A percentile compares a stretch with the other conserved stretches of the same genome.
Conservation (phyloP, 2,329 filamentous ascomycete species). For the Paecilomyces fulvus region DNA sequence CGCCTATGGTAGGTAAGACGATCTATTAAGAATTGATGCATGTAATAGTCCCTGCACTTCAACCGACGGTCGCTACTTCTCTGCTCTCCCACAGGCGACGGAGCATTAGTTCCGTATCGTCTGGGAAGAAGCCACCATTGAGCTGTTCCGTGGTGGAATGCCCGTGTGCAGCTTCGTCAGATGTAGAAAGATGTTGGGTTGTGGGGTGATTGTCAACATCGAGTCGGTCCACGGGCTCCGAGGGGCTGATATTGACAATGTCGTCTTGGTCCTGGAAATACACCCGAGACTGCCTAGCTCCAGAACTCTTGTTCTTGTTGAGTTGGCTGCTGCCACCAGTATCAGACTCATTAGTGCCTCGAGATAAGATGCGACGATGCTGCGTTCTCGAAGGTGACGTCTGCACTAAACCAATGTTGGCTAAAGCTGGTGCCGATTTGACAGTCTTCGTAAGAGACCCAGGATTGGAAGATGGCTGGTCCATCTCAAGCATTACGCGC, state of each 20-base stretch:
- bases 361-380: conserved; percentile 5
- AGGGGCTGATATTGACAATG: conserved; percentile 16
- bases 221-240: conserved; percentile 11
- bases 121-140: conserved; percentile 17
- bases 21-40: not conserved
- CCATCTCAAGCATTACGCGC: conserved; percentile 16
- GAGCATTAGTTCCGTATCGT: conserved; percentile 31
- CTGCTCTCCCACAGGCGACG: conserved; percentile 38
- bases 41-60: conserved; percentile 1
- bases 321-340: conserved; percentile 15
- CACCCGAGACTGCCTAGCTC: conserved; percentile 16
- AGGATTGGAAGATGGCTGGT: conserved; percentile 3
- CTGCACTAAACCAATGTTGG: conserved; percentile 16
- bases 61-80: conserved; percentile 29
- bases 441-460: conserved; percentile 22
- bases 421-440: conserved; percentile 26
- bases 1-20: not conserved
- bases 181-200: conserved; percentile 26
- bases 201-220: conserved; percentile 18
- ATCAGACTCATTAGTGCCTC: not conserved
- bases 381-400: conserved; percentile 12
- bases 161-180: conserved; percentile 21
- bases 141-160: conserved; percentile 13
- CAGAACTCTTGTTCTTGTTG: conserved; percentile 14
- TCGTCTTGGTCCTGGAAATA: conserved; percentile 27